These are phyloP conservation scores for Danielia oregonensis DNA, from an alignment of 805 yeast genomes.

Conservation along the genomic window DNA sequence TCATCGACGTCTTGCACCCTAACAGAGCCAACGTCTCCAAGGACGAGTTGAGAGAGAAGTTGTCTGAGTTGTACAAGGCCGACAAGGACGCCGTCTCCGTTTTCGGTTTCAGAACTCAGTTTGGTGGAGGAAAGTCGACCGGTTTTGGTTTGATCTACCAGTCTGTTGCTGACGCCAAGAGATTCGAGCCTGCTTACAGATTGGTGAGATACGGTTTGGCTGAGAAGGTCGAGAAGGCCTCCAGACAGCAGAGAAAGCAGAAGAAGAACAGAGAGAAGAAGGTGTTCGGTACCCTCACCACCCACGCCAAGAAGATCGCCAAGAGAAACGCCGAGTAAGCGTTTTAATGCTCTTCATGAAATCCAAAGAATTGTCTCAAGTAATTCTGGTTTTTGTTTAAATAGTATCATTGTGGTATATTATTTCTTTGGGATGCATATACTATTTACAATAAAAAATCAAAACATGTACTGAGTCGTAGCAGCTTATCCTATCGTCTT, in stretches of 20 bases:
- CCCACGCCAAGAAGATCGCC: slow-evolving; percentile 89
- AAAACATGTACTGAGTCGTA: slow-evolving; percentile 2
- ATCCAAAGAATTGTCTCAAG: slow-evolving; percentile 15
- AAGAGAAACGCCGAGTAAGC: slow-evolving; percentile 82
- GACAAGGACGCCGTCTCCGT: slow-evolving; percentile 94
- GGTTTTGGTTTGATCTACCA: slow-evolving; percentile 99
- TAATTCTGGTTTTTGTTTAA: slow-evolving; percentile 15
- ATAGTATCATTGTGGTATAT: slow-evolving; percentile 16
- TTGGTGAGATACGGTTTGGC: slow-evolving; percentile 98
- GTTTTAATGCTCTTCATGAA: slow-evolving; percentile 16
- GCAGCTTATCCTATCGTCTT: not conserved
- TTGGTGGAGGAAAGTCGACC: slow-evolving; percentile 99
- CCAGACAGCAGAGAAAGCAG: slow-evolving; percentile 99
- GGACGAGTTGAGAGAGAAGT: slow-evolving; percentile 96
- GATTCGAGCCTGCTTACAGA: slow-evolving; percentile 99
- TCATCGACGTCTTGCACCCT: slow-evolving; percentile 99
- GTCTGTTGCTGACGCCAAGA: slow-evolving; percentile 96
- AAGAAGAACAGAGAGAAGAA: slow-evolving; percentile 99
- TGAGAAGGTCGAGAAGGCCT: slow-evolving; percentile 91
- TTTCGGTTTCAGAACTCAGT: slow-evolving; percentile 99
- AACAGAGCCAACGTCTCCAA: slow-evolving; percentile 98
- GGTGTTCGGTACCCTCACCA: slow-evolving; percentile 97
- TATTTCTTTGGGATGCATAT: slow-evolving; percentile 21
- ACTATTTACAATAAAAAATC: slow-evolving; percentile 21
- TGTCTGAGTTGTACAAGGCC: slow-evolving; percentile 84